Percentiles rank a stretch among this genome's conserved stretches.
phyloP scores from a whole-genome alignment of 441 rosid genomes.

The Manihot esculenta region DNA sequence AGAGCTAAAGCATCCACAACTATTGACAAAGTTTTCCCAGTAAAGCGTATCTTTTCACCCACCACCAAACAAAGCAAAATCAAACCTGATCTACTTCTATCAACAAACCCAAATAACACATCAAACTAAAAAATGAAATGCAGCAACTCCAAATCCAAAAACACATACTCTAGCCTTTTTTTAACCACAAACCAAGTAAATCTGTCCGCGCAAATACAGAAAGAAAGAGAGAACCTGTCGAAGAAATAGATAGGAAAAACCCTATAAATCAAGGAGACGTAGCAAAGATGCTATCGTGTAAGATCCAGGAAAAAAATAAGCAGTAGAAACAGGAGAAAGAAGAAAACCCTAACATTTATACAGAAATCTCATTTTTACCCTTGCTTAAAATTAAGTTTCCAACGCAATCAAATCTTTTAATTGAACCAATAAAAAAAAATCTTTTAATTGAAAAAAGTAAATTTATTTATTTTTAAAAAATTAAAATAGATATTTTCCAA shows the following conservation, averaged over 20 bases:
- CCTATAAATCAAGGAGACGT: conserved; percentile 12
- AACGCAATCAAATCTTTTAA: too few species aligned
- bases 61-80: conserved; percentile 6
- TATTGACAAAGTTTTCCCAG: neutral
- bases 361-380: too few species aligned
- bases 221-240: conserved; percentile 16
- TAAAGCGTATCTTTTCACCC: neutral
- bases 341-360: conserved; percentile 7
- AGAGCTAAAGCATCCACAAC: neutral
- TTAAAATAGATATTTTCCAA: too few species aligned
- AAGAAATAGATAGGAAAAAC: conserved; percentile 13
- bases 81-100: conserved; percentile 12
- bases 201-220: neutral
- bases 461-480: too few species aligned
- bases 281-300: neutral
- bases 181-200: neutral
- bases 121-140: neutral
- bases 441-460: too few species aligned
- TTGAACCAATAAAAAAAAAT: too few species aligned
- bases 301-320: neutral
- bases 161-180: neutral
- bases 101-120: neutral
- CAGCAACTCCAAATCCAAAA: conserved; percentile 9
- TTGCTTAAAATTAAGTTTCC: too few species aligned
- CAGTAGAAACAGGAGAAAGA: neutral